Evolutionary conservation across 2,329 filamentous ascomycete genomes (phyloP).

Genomic region (Trichoderma afroharzianum): DNA sequence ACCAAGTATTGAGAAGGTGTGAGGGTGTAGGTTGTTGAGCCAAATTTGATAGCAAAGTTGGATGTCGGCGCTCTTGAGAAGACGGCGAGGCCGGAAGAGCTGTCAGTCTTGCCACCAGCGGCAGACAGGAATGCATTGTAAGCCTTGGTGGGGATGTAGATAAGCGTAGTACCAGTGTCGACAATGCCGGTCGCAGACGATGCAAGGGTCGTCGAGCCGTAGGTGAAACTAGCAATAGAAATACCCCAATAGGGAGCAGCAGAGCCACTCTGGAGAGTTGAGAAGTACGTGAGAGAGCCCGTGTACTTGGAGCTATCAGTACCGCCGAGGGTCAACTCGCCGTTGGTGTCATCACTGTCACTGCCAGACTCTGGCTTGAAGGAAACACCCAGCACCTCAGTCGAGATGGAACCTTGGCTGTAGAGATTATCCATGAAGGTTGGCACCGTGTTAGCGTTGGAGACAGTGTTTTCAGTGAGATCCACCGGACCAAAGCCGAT

Average conservation of each 20-base stretch:
- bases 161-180: slow-evolving; percentile 28
- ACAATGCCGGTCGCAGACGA: slow-evolving; percentile 23
- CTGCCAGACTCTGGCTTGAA: not conserved
- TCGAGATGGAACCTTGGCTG: slow-evolving; percentile 27
- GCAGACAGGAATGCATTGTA: slow-evolving; percentile 29
- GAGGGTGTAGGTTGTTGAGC: not conserved
- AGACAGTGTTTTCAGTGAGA: slow-evolving; percentile 26
- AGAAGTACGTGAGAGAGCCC: slow-evolving; percentile 22
- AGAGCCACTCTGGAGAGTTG: slow-evolving; percentile 10
- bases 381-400: slow-evolving; percentile 27
- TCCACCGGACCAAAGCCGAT: slow-evolving; percentile 25
- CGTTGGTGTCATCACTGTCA: slow-evolving; percentile 18
- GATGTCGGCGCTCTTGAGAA: not conserved
- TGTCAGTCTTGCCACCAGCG: slow-evolving; percentile 25
- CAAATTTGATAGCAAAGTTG: not conserved
- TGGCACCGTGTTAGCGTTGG: slow-evolving; percentile 25
- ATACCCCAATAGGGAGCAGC: slow-evolving; percentile 24
- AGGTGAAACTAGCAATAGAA: slow-evolving; percentile 23
- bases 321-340: slow-evolving; percentile 26
- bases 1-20: not conserved
- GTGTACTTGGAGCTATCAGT: slow-evolving; percentile 21
- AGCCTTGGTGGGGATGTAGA: slow-evolving; percentile 26
- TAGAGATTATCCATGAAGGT: slow-evolving; percentile 30
- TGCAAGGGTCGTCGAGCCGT: slow-evolving; percentile 22
- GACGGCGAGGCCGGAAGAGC: slow-evolving; percentile 24